Evolutionary conservation across 2,329 filamentous ascomycete genomes (phyloP), one percentile per base, ranked within the genome.

Genomic region (Trichoderma gracile): DNA sequence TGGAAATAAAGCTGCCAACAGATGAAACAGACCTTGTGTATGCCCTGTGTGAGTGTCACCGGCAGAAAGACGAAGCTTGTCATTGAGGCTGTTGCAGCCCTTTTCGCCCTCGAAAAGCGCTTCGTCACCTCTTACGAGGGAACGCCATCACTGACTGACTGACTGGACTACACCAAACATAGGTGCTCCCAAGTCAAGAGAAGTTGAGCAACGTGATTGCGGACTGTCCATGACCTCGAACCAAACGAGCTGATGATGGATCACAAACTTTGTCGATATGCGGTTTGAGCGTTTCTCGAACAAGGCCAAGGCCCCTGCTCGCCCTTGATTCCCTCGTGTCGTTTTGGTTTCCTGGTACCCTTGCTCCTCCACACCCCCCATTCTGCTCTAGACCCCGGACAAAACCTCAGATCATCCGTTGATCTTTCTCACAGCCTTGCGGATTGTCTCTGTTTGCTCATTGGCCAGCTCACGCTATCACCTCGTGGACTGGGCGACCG

Each of bases 1-100:
- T 38, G 33, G 14, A 50, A 52, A 60, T 42, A 45, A 53, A 62
- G 58, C 58, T 62, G 58, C 49, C 58, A 62, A 40, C 40, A 38
- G 50, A 62, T 62, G 49, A 62, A 46, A 62, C 58, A 40, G 47
- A 14, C 19, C 38, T n/a, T 52, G 47, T 38, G 58, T 62, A 42
- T 19, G 40, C 30, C 19, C 19, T 52, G 58, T 62, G 58, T 19
- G 49, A 45, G 47, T 54, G 58, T 62, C 58, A 62, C 33, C 33
- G 14, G 33, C 58, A 43, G 25, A 17, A 30, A 50, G 40, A 62
- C 40, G 49, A 62, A 62, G 58, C 49, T 54, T 62, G 49, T 62
- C 49, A 62, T 27, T 46, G 58, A 62, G 58, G 58, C 58, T 54
- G 58, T 46, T 54, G 49, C 45, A 40, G 40, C 14, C 40, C 49